Conservation (phyloP, 352 stramenopile species). For the Phytophthora kernoviae region DNA sequence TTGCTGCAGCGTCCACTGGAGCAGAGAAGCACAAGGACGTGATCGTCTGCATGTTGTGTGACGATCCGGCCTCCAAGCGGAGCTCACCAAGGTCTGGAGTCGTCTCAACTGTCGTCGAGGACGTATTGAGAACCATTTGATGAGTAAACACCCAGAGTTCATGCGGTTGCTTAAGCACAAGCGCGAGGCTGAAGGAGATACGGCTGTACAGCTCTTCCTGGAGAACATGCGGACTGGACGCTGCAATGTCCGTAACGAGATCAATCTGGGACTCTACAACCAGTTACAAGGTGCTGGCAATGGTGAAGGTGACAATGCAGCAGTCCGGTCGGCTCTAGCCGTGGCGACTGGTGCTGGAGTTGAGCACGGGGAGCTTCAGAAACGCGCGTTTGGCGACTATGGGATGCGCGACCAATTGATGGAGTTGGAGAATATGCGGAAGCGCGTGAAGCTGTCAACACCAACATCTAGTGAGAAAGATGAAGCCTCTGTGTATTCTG, state of each 20-base stretch:
- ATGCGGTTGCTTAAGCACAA: conserved; percentile 83
- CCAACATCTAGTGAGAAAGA: conserved; percentile 10
- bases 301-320: background rate
- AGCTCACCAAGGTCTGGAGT: conserved; percentile 75
- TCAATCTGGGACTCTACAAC: conserved; percentile 63
- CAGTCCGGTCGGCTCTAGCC: conserved; percentile 8
- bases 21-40: conserved; percentile 46
- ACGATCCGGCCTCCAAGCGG: conserved; percentile 63
- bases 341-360: background rate
- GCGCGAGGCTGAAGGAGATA: conserved; percentile 68
- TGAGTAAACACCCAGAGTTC: conserved; percentile 83
- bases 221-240: conserved; percentile 73
- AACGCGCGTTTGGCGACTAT: conserved; percentile 41
- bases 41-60: conserved; percentile 81
- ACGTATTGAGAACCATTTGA: conserved; percentile 79
- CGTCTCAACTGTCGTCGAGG: conserved; percentile 75
- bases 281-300: conserved; percentile 38
- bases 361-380: conserved; percentile 24
- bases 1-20: conserved; percentile 13
- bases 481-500: conserved; percentile 20
- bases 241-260: conserved; percentile 73
- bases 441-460: conserved; percentile 33
- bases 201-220: conserved; percentile 80
- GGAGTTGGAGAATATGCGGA: conserved; percentile 25
- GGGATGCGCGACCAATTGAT: conserved; percentile 12